Evolutionary conservation across 495 filamentous ascomycete species (phyloP).

Genomic region (Penicillium maclennaniae): DNA sequence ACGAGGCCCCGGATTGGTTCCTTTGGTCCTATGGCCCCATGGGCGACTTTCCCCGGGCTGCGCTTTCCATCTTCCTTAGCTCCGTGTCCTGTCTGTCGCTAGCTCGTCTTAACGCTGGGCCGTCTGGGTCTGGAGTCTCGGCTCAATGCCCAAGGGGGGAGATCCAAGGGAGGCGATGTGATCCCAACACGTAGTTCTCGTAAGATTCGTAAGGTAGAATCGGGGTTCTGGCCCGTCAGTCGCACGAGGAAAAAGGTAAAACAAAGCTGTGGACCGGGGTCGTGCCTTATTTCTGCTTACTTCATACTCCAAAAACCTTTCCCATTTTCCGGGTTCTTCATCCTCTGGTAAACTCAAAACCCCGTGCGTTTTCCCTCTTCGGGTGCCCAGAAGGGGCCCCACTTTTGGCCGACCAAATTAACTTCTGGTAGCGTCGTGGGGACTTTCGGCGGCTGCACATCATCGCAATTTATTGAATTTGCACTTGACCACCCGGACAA

Average conservation of each 20-base stretch:
- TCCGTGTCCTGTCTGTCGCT: slow-evolving; percentile 6
- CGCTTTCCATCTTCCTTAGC: slow-evolving; percentile 7
- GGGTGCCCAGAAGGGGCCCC: background rate
- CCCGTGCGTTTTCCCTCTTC: background rate
- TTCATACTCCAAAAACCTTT: background rate
- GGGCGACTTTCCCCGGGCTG: slow-evolving; percentile 1
- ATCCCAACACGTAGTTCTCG: background rate
- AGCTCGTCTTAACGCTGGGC: background rate
- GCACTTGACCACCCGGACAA: slow-evolving; percentile 6
- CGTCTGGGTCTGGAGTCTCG: background rate
- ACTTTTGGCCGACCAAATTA: slow-evolving; percentile 11
- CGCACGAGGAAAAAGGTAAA: background rate
- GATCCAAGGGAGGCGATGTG: background rate
- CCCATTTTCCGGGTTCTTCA: background rate
- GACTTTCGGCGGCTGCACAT: slow-evolving; percentile 21
- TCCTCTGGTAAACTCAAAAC: background rate
- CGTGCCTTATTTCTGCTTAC: background rate
- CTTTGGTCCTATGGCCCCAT: background rate
- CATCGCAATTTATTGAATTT: slow-evolving; percentile 21
- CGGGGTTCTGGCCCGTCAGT: background rate
- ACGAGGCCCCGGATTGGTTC: background rate
- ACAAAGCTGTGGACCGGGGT: background rate
- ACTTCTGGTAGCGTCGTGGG: slow-evolving; percentile 11
- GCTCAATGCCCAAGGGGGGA: background rate
- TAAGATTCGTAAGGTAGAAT: too few relatives aligned